Evolutionary conservation across 225 moss, liverwort and hornwort genomes (phyloP).

Genomic region (Lunularia cruciata): DNA sequence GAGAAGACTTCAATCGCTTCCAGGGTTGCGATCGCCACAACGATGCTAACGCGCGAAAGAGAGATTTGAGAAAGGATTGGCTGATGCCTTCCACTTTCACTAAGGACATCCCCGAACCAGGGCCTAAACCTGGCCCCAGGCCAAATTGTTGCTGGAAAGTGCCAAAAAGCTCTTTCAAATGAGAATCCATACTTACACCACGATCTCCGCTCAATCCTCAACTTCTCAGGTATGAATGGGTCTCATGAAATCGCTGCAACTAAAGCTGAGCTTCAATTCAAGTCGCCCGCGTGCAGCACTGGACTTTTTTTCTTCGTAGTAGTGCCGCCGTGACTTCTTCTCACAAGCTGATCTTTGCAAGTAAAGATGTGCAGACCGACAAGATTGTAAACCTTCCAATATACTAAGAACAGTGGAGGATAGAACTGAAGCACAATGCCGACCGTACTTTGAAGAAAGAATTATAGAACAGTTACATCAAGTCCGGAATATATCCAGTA

Average conservation of each 20-base stretch:
- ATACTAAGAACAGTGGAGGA: too few species aligned
- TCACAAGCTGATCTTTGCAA: too few species aligned
- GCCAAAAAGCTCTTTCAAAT: conserved; percentile 56
- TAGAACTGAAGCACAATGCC: too few species aligned
- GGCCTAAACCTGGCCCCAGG: conserved; percentile 52
- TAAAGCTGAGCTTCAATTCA: background rate
- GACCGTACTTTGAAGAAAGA: too few species aligned
- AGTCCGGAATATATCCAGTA: too few species aligned
- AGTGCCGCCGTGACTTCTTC: too few species aligned
- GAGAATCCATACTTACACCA: conserved; percentile 41
- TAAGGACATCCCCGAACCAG: conserved; percentile 48
- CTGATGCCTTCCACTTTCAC: conserved; percentile 57
- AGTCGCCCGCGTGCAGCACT: too few species aligned
- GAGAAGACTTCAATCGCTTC: conserved; percentile 51
- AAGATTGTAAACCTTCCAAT: too few species aligned
- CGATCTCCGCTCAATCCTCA: background rate
- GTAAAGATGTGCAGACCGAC: too few species aligned
- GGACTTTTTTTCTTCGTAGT: too few species aligned
- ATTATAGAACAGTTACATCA: too few species aligned
- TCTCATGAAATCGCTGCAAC: background rate
- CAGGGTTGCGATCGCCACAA: conserved; percentile 59
- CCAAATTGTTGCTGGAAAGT: conserved; percentile 64
- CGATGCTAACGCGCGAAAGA: conserved; percentile 49
- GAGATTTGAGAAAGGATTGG: conserved; percentile 53
- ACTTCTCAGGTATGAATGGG: background rate